A percentile compares a stretch with the other conserved stretches of the same genome.
Evolutionary conservation across 106 monocot species (phyloP).

Genomic region (Cymbidium sinense): DNA sequence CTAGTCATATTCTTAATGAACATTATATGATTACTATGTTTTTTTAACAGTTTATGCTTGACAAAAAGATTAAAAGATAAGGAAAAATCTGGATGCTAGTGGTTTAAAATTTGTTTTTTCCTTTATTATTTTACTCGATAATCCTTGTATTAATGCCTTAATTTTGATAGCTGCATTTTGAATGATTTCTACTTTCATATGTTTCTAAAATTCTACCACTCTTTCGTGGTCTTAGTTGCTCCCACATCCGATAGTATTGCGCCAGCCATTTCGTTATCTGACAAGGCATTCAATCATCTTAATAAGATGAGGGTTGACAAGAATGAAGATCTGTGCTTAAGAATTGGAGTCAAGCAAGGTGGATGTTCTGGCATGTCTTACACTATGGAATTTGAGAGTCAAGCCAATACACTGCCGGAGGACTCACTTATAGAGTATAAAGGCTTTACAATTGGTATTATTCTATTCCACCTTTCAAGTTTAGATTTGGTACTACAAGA

Average conservation of each 20-base stretch:
- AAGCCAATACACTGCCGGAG: conserved; percentile 46
- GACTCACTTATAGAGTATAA: conserved; percentile 84
- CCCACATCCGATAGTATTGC: conserved; percentile 39
- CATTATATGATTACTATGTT: not conserved
- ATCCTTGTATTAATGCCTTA: not conserved
- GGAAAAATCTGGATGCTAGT: not conserved
- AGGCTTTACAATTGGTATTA: conserved; percentile 84
- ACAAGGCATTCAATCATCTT: conserved; percentile 82
- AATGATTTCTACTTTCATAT: not conserved
- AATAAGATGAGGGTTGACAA: conserved; percentile 70
- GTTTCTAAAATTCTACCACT: too few species aligned
- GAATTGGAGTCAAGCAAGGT: conserved; percentile 98
- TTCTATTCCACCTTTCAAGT: not conserved
- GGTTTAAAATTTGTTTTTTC: not conserved
- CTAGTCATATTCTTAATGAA: not conserved
- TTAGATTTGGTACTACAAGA: not conserved
- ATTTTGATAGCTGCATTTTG: not conserved
- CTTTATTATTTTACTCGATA: not conserved
- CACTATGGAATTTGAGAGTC: conserved; percentile 90
- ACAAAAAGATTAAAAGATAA: not conserved
- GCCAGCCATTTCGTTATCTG: conserved; percentile 69
- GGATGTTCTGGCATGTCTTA: conserved; percentile 99
- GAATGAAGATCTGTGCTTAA: conserved; percentile 81
- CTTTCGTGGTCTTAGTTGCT: conserved; percentile 10
- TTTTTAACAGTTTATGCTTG: not conserved